These are phyloP conservation scores for Phaeosphaeria sp. DNA, from an alignment of 2,329 filamentous ascomycete genomes.

Conservation along the genomic window DNA sequence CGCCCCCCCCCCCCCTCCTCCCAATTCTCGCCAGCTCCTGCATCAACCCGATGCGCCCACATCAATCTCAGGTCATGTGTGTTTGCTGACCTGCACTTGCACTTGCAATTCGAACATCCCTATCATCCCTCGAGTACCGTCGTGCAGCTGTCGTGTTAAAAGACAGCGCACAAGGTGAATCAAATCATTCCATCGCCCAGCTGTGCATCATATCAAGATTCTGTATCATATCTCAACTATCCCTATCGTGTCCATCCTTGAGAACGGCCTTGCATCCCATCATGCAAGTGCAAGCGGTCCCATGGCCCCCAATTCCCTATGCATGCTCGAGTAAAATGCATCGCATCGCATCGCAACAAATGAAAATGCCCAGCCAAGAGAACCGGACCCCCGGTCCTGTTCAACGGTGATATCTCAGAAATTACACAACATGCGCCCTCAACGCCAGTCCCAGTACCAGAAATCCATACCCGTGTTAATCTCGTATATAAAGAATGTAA, in stretches of 20 bases:
- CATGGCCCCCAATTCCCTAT: neutral
- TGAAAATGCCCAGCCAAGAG: neutral
- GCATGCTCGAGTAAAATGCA: neutral
- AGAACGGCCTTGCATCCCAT: neutral
- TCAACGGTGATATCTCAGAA: conserved; percentile 1
- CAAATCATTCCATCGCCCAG: neutral
- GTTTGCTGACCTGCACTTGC: neutral
- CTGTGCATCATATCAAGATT: neutral
- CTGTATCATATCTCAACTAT: neutral
- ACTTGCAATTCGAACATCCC: too few species aligned
- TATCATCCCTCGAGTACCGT: neutral
- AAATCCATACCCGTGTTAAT: too few species aligned
- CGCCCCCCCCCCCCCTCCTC: neutral
- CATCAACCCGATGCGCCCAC: neutral
- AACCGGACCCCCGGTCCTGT: neutral
- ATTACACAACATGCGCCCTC: neutral
- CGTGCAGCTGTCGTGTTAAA: neutral
- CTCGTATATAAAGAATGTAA: too few species aligned
- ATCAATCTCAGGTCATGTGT: neutral
- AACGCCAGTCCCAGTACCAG: neutral
- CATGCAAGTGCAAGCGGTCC: neutral
- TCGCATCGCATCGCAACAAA: neutral
- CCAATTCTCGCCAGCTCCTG: neutral
- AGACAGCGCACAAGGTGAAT: neutral
- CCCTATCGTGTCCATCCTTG: neutral